Percentiles rank a stretch among this genome's conserved stretches.
These are phyloP conservation scores for Nigrospora oryzae DNA, from an alignment of 2,329 filamentous ascomycete species.

Conservation along the genomic window DNA sequence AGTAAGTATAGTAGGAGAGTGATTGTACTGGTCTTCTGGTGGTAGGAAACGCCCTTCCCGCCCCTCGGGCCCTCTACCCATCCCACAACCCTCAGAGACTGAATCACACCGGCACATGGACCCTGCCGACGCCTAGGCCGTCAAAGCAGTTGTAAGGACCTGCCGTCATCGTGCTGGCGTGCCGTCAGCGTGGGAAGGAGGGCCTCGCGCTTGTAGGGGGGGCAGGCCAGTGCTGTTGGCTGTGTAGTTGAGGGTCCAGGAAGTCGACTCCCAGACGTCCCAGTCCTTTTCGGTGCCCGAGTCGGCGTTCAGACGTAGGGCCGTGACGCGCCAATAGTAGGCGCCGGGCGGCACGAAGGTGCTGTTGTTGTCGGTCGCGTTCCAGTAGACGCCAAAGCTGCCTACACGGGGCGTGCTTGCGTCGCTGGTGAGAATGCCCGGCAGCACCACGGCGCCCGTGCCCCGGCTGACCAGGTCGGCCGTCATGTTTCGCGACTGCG, in stretches of 20 bases:
- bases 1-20: no score
- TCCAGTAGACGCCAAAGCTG: background rate
- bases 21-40: no score
- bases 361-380: background rate
- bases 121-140: no score
- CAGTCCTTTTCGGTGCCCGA: background rate
- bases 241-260: background rate
- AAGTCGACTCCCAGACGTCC: background rate
- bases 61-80: no score
- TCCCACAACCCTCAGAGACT: no score
- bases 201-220: no score
- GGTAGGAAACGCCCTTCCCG: no score
- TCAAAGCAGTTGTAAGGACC: no score
- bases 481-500: background rate
- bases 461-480: background rate
- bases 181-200: no score
- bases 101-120: no score
- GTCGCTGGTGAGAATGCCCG: background rate
- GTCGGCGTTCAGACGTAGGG: background rate
- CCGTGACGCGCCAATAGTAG: background rate
- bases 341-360: background rate
- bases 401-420: background rate
- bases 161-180: no score
- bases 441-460: background rate
- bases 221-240: background rate